Base-by-base conservation (phyloP, 371 early-diverging fungal genomes). In the Blakeslea trispora region DNA sequence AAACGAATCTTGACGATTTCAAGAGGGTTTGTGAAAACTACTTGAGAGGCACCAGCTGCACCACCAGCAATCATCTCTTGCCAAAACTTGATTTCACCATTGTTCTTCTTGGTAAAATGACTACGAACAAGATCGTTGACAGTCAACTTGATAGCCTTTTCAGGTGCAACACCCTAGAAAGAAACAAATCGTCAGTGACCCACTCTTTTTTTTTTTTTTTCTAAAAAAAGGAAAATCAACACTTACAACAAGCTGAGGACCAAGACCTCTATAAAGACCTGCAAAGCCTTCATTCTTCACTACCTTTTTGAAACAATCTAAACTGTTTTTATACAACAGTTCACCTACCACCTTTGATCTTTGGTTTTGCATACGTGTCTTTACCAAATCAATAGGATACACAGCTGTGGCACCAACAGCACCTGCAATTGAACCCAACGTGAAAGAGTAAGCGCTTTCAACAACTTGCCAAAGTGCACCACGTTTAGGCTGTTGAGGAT, bases 301-400 rank as follows among this genome's bases (percentile, higher is more conserved):
- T 15, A 98, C 98, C 64, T 96, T 96, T 59, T 86, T 80, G 81
- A 98, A 98, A 69, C 97, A 96, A 69, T 96, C 95, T 51, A 87
- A 67, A 69, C 91, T 87, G 82, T 97, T 96, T 73, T 89, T 92
- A 82, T 98, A 98, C 52, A 95, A 59, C 50, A 93, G 71, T 65
- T 95, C 93, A 48, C 96, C 96, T 18, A 94, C 95, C 4, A 95
- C 90, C 44, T 86, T 87, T 37, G 91, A 87, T 28, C 98, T 87
- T 68, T 98, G 97, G 74, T 98, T 98, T 70, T 98, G 98, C 96
- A 98, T 95, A 48, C 98, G 86, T 0, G 98, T 98, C 75, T 98
- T 98, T 57, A 98, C 97, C 55, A 98, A 74, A 79, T 98, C 98
- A 50, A 98, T 96, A 15, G 98, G 98, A 67, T 98, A 98, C 22